Evolutionary conservation across 345 rosid species (phyloP), one percentile per base, ranked within the genome.

Genomic region (Aquilaria malaccensis): DNA sequence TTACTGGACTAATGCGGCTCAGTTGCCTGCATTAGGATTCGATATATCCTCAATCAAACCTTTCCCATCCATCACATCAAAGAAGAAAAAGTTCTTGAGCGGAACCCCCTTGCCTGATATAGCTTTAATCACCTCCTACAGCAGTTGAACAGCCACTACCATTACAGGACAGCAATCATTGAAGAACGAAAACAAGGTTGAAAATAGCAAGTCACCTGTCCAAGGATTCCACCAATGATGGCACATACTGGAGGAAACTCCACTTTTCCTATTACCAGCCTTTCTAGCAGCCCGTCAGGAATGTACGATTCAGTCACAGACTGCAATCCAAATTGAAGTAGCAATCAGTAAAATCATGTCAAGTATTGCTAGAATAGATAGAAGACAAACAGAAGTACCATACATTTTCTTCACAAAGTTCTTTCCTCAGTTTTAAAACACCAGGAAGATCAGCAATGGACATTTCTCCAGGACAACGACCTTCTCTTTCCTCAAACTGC

Each of bases 211-310:
- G 12, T 32, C 61, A 88, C 97, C 97, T 94, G 99, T 65, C 97
- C 99, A 43, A 90, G 81, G 63, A 83, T 79, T 66, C 99, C 99
- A 59, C 99, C 97, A 2, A 94, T 65, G 67, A 94, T 76, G 46
- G 97, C 97, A 81, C 99, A 94, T 48, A 85, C 92, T 2, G 96
- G 89, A 68, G 97, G 93, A 66, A 81, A 94, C 74, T 90, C 96
- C 43, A 58, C 70, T 30, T 62, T 62, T 59, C 74, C 78, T 4
- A 29, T 53, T 55, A 86, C 72, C 70, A 94, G 78, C 67, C 99
- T 87, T 68, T 87, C 95, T 41, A 94, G 77, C 45, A 90, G 81
- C 58, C 70, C 55, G 71, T 86, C 75, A 5, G 88, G 92, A 62
- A 90, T 49, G 55, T 67, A 83, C 63, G 87, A 76, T 73, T 86